Evolutionary conservation across 1,284 basidiomycete genomes (phyloP).

Genomic region (Fomitopsis schrenkii): DNA sequence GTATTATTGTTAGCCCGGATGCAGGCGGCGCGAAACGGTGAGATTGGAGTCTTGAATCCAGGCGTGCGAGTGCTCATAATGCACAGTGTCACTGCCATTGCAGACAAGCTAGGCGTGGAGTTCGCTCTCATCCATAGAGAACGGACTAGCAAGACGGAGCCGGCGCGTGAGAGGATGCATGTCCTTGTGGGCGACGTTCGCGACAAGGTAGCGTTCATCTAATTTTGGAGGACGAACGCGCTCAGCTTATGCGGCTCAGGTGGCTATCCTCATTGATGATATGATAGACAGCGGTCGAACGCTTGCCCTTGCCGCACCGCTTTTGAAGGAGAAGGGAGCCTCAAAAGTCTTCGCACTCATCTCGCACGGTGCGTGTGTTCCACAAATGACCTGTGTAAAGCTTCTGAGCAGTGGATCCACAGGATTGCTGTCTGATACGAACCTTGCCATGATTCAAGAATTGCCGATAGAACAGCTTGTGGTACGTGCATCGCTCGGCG

Average conservation of each 20-base stretch:
- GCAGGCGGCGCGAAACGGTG: slow-evolving; percentile 97
- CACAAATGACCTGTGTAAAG: neutral
- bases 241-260: slow-evolving; percentile 35
- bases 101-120: slow-evolving; percentile 93
- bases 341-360: slow-evolving; percentile 86
- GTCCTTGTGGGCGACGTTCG: slow-evolving; percentile 95
- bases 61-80: slow-evolving; percentile 5
- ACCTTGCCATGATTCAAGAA: slow-evolving; percentile 72
- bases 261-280: slow-evolving; percentile 94
- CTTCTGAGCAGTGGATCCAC: slow-evolving; percentile 6
- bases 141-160: slow-evolving; percentile 55
- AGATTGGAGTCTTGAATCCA: slow-evolving; percentile 23
- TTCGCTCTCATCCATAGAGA: slow-evolving; percentile 97
- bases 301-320: slow-evolving; percentile 79
- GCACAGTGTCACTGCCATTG: slow-evolving; percentile 85
- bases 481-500: slow-evolving; percentile 43
- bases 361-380: slow-evolving; percentile 72
- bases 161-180: slow-evolving; percentile 81
- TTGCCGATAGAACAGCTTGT: slow-evolving; percentile 87
- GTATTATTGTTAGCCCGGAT: slow-evolving; percentile 95
- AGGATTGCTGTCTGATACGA: slow-evolving; percentile 86
- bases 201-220: slow-evolving; percentile 62
- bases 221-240: neutral
- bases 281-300: slow-evolving; percentile 98
- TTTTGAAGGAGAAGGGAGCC: slow-evolving; percentile 87